Base-by-base conservation (phyloP, 192 early-diverging fungal species). In the Polychytrium aggregatum region DNA sequence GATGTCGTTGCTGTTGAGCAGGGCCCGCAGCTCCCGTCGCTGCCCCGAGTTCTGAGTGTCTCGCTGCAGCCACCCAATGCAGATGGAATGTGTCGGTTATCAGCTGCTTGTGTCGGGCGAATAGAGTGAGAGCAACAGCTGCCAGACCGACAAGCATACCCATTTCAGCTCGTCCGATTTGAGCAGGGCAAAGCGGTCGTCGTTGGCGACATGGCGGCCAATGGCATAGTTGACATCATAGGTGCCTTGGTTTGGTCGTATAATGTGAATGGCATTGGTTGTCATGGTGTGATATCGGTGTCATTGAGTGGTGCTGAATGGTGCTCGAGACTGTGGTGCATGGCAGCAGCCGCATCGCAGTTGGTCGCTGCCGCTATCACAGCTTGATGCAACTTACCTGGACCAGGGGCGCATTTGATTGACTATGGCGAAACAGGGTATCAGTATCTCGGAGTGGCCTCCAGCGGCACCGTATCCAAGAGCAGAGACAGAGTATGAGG, bases 151-250 rank as follows among this genome's bases (percentile, higher is more conserved):
- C 5, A 46, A 29, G 34, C 48, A 18, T 50, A 72, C 70, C 55
- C 44, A 34, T 37, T 63, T 64, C 2, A 72, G 26, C 13, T 55
- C 38, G n/a, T 48, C 50, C 11, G 55, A 62, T 55, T 72, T 72
- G 16, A 50, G 45, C 17, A 72, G 42, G 20, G 60, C 57, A 54
- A 68, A 72, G 29, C 42, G 22, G 24, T 47, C 48, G 39, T 68
- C 65, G 37, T 64, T 72, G 8, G 59, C 64, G 37, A 72, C 65
- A 50, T 68, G 59, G 35, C 70, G 36, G 3, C 70, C 70, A 22
- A 68, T 63, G 4, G 70, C 70, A 29, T 62, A 68, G 39, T 68
- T 72, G 27, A 69, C 37, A 42, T 65, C 63, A 41, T 72, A 72
- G 5, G 63, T 62, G 8, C 64, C 64, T 61, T n/a, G n/a, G n/a